These are phyloP conservation scores for Linnemannia elongata DNA, from an alignment of 192 early-diverging fungal genomes.

Conservation along the genomic window DNA sequence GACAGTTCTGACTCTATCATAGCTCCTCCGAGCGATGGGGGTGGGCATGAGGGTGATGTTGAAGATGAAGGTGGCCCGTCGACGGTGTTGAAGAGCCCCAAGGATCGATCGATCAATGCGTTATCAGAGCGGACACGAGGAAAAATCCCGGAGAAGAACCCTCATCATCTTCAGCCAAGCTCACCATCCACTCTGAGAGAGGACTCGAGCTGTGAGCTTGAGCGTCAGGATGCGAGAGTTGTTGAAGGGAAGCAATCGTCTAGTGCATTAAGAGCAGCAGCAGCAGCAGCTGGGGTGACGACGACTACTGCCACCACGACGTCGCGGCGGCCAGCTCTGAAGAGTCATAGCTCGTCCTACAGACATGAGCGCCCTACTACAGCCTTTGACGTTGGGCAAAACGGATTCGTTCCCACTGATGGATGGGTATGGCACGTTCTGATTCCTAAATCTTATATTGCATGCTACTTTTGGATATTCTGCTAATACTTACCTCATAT, in stretches of 20 bases:
- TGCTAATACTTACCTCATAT: not conserved
- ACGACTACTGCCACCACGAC: not conserved
- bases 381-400: constrained; percentile 56
- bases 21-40: constrained; percentile 18
- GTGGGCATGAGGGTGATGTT: constrained; percentile 42
- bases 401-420: constrained; percentile 76
- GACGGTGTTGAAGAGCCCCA: constrained; percentile 4
- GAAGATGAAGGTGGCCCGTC: constrained; percentile 39
- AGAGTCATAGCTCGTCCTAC: constrained; percentile 7
- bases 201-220: constrained; percentile 22
- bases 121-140: constrained; percentile 86
- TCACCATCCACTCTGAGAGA: constrained; percentile 6
- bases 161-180: not conserved
- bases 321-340: constrained; percentile 10
- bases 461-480: constrained; percentile 76
- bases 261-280: not conserved
- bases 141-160: constrained; percentile 70
- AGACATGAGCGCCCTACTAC: constrained; percentile 34
- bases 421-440: constrained; percentile 72
- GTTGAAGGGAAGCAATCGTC: not conserved
- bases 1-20: constrained; percentile 21
- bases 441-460: not conserved
- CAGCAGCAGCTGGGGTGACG: not conserved
- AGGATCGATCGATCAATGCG: constrained; percentile 31
- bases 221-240: not conserved